Conservation (phyloP, 805 yeast species). For the Sugiyamaella marilandica region DNA sequence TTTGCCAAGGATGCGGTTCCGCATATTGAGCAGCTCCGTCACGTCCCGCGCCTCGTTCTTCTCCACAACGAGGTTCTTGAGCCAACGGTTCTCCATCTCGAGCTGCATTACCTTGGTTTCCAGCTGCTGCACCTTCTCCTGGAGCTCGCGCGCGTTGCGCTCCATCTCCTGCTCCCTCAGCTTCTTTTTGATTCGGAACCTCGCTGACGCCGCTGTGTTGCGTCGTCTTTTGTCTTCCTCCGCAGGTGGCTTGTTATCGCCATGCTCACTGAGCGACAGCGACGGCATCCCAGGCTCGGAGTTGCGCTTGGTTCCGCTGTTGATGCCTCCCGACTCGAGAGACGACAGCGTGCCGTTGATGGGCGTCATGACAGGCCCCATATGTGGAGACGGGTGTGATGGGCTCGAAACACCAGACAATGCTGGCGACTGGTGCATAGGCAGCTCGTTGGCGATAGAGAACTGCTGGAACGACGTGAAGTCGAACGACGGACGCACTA, state of each 20-base stretch:
- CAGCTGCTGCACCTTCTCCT: constrained; percentile 57
- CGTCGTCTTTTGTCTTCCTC: constrained; percentile 74
- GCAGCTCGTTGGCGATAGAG: constrained; percentile 32
- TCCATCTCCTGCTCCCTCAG: constrained; percentile 89
- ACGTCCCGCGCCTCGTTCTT: constrained; percentile 43
- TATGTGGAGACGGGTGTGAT: neutral
- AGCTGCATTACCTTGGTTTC: constrained; percentile 75
- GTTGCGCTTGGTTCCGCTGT: neutral
- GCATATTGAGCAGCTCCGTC: constrained; percentile 24
- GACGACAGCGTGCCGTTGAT: neutral
- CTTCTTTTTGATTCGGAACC: constrained; percentile 90
- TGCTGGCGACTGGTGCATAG: constrained; percentile 15
- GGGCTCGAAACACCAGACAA: constrained; percentile 8
- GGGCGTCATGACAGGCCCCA: neutral
- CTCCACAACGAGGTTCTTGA: constrained; percentile 78
- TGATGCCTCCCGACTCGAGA: neutral
- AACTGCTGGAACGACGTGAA: constrained; percentile 30
- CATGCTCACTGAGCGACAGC: constrained; percentile 12
- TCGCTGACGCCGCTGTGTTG: constrained; percentile 91
- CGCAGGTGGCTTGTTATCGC: constrained; percentile 31
- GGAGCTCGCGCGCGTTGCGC: constrained; percentile 63
- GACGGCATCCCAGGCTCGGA: neutral
- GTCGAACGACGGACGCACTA: constrained; percentile 20
- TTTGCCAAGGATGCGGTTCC: constrained; percentile 21
- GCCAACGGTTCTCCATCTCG: constrained; percentile 88